Base-by-base conservation (phyloP, 2,329 filamentous ascomycete species). In the Claviceps arundinis region DNA sequence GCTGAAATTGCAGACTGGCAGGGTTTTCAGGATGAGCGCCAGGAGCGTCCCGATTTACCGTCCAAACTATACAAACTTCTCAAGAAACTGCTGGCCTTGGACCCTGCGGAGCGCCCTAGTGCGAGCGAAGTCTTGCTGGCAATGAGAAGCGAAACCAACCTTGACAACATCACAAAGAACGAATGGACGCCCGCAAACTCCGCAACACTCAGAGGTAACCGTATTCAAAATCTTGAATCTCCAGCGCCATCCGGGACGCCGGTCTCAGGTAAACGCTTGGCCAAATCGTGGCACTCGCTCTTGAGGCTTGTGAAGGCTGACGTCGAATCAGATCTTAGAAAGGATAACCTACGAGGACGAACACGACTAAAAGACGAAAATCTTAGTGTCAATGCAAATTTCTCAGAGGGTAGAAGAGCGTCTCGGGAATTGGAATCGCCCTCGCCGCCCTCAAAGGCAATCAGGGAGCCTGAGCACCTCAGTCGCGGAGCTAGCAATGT, bases 1-100 rank as follows among this genome's bases (percentile, higher is more conserved):
- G 84, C 77, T 3, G 93, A 98, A 66, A 97, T 98, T 52, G 81
- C 82, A 11, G 75, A 78, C 37, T 98, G 93, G 93, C 73, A 82
- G 51, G 93, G 93, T 0, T 95, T 97, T 59, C 81, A 89, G 56
- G 84, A 89, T 54, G 84, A 87, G 58, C 77, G 81, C 37, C 76
- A 83, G 38, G 77, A 85, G 56, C 80, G 91, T 2, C 81, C 86
- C 0, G 93, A 97, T 60, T 72, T 98, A 0, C 93, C 93, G 0
- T 77, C 88, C 5, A 85, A 87, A 64, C 77, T 98, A 0, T 98
- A 97, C 67, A 80, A 81, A 46, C 82, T 95, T 51, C 74, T 98
- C 4, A 89, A 89, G 64, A 81, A 81, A 52, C 73, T 98, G 5
- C 76, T 98, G 5, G 84, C 89, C 1, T 73, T 94, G 13, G 77